These are phyloP conservation scores for Colletotrichum sp. DNA, from an alignment of 2,329 filamentous ascomycete genomes.

Conservation along the genomic window DNA sequence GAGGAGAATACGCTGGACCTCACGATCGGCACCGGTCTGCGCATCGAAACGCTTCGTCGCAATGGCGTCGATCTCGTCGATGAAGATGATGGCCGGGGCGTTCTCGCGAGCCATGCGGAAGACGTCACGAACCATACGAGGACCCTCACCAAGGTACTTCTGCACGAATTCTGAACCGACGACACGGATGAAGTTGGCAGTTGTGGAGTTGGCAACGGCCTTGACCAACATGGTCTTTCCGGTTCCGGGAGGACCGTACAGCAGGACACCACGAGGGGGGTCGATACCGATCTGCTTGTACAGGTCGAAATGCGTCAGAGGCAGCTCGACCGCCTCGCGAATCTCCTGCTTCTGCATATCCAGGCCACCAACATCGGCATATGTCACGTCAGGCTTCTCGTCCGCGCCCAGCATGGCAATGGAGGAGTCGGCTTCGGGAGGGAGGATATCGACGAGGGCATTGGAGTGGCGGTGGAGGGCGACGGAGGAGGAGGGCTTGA, in stretches of 20 bases:
- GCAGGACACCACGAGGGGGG: conserved; percentile 91
- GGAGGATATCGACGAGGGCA: conserved; percentile 96
- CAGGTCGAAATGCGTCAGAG: conserved; percentile 95
- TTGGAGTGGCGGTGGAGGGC: conserved; percentile 98
- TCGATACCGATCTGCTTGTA: conserved; percentile 99
- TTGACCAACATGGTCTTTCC: conserved; percentile 92
- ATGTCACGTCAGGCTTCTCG: conserved; percentile 98
- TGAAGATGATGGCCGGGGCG: conserved; percentile 98
- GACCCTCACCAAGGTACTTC: conserved; percentile 91
- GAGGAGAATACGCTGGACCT: conserved; percentile 97
- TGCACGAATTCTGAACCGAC: conserved; percentile 93
- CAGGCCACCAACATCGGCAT: conserved; percentile 94
- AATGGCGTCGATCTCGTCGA: conserved; percentile 98
- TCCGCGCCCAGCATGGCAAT: conserved; percentile 97
- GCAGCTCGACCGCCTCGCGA: conserved; percentile 94
- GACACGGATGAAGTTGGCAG: conserved; percentile 90
- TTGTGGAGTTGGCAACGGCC: conserved; percentile 90
- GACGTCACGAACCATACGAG: conserved; percentile 98
- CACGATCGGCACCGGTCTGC: conserved; percentile 95
- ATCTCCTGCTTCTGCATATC: conserved; percentile 99
- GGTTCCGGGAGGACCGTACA: conserved; percentile 73
- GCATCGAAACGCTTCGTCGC: conserved; percentile 99
- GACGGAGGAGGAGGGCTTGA: conserved; percentile 97
- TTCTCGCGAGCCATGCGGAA: conserved; percentile 99
- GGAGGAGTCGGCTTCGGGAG: conserved; percentile 97